Evolutionary conservation across 1,284 basidiomycete species (phyloP), one percentile per base, ranked within the genome.

Genomic region (Pholiota adiposa): DNA sequence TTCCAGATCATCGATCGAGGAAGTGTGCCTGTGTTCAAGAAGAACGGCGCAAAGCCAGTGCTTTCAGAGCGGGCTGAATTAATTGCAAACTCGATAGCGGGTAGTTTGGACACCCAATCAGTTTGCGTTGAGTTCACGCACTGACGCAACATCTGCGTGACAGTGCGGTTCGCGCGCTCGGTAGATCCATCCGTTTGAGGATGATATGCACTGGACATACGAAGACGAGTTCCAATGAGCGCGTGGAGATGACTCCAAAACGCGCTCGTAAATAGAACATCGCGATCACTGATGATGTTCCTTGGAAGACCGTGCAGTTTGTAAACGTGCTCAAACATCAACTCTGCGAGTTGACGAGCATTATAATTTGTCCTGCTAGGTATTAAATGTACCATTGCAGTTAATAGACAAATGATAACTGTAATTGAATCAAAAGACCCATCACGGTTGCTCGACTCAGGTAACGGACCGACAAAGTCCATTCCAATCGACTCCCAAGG

Each of bases 401-500:
- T 77, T 0, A 82, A 56, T 0, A 75, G 71, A 4, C 76, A 75
- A 1, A 82, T 74, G 44, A 80, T 51, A 1, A 72, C 69, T 1
- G 64, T 65, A 0, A 70, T 70, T 0, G 57, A 61, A 31, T 69
- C 54, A 50, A 58, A 70, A 0, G 36, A 34, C 0, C 62, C 61
- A 51, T 70, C 59, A 2, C 50, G 23, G 54, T 72, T 72, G 2
- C 58, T 58, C 0, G 74, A 76, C 5, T 65, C 53, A 0, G 75
- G 79, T 0, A 83, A 60, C 0, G 76, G 77, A 3, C 78, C 77
- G 0, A 83, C 72, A 58, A 81, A 80, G 54, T 82, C 79, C 5
- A 82, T 73, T 0, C 74, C 73, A 2, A 82, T 73, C 0, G 65
- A 50, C 38, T 76, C 67, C 75, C 77, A 79, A 16, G 76, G 75